Base-by-base conservation (phyloP, 2,329 filamentous ascomycete species). In the Pseudogymnoascus verrucosus region DNA sequence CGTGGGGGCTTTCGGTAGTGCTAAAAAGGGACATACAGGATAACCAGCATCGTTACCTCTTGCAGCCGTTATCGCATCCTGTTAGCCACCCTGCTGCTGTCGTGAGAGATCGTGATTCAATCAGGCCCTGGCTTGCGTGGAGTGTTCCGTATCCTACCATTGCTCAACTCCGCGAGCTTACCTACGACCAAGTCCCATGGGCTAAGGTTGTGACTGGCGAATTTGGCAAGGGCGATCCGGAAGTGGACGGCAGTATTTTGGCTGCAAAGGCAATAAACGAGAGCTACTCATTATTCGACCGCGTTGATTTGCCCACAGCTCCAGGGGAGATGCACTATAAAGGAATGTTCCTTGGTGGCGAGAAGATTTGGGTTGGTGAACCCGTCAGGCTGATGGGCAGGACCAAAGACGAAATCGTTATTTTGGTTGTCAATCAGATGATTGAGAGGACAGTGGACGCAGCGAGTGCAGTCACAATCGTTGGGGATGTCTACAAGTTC, bases 351-450 rank as follows among this genome's bases (percentile, higher is more conserved):
- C 71, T 85, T 0, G 84, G 84, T 5, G 82, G 79, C 1, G 84
- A 86, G 69, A 85, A 85, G 71, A 76, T 85, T 21, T 86, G 82
- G 81, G 72, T 79, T 19, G 82, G 83, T n/a, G 84, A 86, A 57
- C 77, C 82, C 1, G 76, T 85, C 12, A 80, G 84, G n/a, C 72
- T 85, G 5, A 66, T 66, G 4, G 74, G 76, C 5, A 72, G 76
- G 12, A 75, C 74, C n/a, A 72, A 73, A 1, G 77, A 77, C 16
- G 72, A 75, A 60, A 77, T 77, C 31, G 78, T 82, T 51, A 75
- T 85, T 37, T 74, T 85, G 67, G 70, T 78, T 16, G 68, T 77
- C 21, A 70, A 75, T 44, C 71, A 73, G 62, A 72, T 78, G 8
- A 70, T 73, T 26, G 74, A 75, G 61, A 69, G 65, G 10, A 68